These are phyloP conservation scores for Cladosporium sp. DNA, from an alignment of 2,329 filamentous ascomycete genomes.

Conservation along the genomic window DNA sequence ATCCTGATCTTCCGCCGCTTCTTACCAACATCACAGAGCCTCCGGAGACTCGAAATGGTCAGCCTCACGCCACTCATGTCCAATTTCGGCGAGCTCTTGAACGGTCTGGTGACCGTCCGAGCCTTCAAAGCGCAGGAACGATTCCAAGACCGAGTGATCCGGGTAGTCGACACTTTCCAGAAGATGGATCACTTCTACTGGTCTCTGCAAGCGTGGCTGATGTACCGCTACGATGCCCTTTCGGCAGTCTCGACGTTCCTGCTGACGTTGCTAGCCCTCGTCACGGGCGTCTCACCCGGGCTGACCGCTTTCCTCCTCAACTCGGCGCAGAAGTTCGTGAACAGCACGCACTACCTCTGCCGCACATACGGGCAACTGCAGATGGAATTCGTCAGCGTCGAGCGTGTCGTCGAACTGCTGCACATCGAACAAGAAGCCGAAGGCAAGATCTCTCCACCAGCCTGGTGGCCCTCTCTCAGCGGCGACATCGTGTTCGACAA, in stretches of 20 bases:
- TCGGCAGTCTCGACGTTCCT: conserved; percentile 73
- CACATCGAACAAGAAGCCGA: conserved; percentile 73
- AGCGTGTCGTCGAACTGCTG: conserved; percentile 79
- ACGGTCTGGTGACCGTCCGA: conserved; percentile 82
- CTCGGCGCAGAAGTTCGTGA: conserved; percentile 67
- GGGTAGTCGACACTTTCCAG: conserved; percentile 83
- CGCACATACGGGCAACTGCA: conserved; percentile 80
- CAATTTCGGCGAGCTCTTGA: conserved; percentile 84
- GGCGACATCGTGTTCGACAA: conserved; percentile 75
- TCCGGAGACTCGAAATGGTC: conserved; percentile 84
- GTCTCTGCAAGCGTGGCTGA: conserved; percentile 80
- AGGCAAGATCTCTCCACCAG: conserved; percentile 68
- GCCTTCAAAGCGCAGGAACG: conserved; percentile 76
- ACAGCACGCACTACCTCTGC: conserved; percentile 71
- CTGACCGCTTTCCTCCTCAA: conserved; percentile 81
- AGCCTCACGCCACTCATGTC: conserved; percentile 86
- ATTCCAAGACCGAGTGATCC: conserved; percentile 78
- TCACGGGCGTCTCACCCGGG: conserved; percentile 72
- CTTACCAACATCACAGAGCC: conserved; percentile 77
- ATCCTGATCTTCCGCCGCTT: conserved; percentile 74
- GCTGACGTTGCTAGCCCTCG: conserved; percentile 72
- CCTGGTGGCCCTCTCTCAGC: conserved; percentile 71
- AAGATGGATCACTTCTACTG: conserved; percentile 97
- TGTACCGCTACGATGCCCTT: conserved; percentile 72
- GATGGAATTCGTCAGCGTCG: conserved; percentile 89